Conservation (phyloP, 148 eudicot genomes). For the Diospyros lotus region DNA sequence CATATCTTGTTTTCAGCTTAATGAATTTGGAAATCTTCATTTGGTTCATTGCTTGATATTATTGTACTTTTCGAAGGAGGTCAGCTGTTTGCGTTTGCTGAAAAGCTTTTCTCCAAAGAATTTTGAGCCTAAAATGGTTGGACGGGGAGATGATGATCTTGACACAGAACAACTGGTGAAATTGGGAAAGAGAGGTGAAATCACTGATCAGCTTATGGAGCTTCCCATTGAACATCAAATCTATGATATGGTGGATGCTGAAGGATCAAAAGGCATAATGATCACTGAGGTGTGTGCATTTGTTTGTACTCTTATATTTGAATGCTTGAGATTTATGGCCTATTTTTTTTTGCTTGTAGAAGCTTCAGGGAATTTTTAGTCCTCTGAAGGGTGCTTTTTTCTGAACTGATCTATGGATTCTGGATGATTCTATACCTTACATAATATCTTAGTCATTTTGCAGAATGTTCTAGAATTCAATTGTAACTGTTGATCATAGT, state of each 20-base stretch:
- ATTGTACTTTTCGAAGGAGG: conserved; percentile 46
- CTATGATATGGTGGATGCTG: conserved; percentile 79
- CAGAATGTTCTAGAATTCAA: too few species aligned
- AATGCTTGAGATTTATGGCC: neutral
- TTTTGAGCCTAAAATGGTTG: conserved; percentile 58
- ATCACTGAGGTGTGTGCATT: conserved; percentile 54
- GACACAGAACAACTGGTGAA: conserved; percentile 40
- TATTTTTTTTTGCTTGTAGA: neutral
- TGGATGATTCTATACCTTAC: too few species aligned
- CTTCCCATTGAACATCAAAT: conserved; percentile 91
- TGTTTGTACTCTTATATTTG: neutral
- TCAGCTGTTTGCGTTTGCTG: conserved; percentile 70
- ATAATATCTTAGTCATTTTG: too few species aligned
- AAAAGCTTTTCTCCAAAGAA: conserved; percentile 66
- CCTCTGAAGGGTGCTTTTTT: too few species aligned
- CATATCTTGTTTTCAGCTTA: neutral
- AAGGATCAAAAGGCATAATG: conserved; percentile 78
- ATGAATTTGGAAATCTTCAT: neutral
- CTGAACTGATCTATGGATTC: too few species aligned
- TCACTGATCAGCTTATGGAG: conserved; percentile 82
- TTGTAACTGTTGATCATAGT: too few species aligned
- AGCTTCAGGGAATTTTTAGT: too few species aligned
- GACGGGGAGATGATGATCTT: conserved; percentile 39
- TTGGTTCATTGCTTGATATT: conserved; percentile 11
- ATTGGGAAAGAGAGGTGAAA: conserved; percentile 51